A percentile compares a stretch with the other conserved stretches of the same genome.
phyloP scores from a whole-genome alignment of 352 stramenopile species.

The Globisporangium orthogonon region DNA sequence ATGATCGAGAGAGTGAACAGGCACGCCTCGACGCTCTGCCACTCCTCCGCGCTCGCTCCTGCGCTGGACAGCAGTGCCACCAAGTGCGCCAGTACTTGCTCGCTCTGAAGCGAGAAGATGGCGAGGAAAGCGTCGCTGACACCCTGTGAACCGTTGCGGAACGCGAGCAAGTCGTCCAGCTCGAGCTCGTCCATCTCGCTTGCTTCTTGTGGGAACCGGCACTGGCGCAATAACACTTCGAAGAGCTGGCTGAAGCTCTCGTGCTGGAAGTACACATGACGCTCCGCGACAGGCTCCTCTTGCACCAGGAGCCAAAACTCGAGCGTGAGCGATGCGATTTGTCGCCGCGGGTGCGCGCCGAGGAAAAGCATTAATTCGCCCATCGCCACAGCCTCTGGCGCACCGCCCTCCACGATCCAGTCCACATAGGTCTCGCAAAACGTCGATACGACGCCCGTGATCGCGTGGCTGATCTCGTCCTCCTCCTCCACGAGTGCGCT shows the following conservation, averaged over 20 bases:
- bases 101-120: conserved; percentile 48
- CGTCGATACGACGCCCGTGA: conserved; percentile 52
- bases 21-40: conserved; percentile 47
- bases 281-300: conserved; percentile 55
- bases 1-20: conserved; percentile 52
- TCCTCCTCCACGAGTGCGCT: conserved; percentile 39
- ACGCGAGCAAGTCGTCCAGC: conserved; percentile 49
- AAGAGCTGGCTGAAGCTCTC: conserved; percentile 52
- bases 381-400: conserved; percentile 31
- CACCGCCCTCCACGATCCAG: conserved; percentile 50
- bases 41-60: conserved; percentile 17
- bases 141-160: conserved; percentile 51
- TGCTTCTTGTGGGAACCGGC: conserved; percentile 34
- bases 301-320: conserved; percentile 73
- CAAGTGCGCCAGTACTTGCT: conserved; percentile 37
- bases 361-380: conserved; percentile 57
- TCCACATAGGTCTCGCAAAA: conserved; percentile 70
- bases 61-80: conserved; percentile 18
- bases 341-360: conserved; percentile 43
- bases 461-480: conserved; percentile 50
- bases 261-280: conserved; percentile 43
- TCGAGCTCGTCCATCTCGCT: conserved; percentile 56
- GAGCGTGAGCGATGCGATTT: conserved; percentile 67
- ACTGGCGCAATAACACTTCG: conserved; percentile 54
- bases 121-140: conserved; percentile 47